Base-by-base conservation (phyloP, 116 monocot species). In the Trichopus zeylanicus region DNA sequence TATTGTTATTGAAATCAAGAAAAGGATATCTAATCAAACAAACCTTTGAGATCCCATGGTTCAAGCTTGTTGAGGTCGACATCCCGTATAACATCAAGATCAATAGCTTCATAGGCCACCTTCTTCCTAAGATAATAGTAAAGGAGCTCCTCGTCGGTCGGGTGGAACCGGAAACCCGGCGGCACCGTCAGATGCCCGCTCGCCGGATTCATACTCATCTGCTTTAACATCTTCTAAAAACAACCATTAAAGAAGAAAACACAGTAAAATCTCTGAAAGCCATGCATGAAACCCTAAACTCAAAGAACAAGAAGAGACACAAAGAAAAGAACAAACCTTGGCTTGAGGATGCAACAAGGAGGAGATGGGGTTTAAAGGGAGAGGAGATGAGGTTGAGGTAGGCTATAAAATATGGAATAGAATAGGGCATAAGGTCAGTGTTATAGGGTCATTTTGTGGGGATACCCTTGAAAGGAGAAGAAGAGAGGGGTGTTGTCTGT, bases 1-100 rank as follows among this genome's bases (percentile, higher is more conserved):
- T 35, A 6, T 5, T 35, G 34, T 35, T 28, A 33, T 34, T 15
- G 1, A 18, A 38, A 25, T 37, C 22, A n/a, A 9, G 0, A 34
- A 52, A 51, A 30, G 22, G 11, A 51, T 15, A 27, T 56, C 6
- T n/a, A 16, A 26, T 61, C 2, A 21, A 2, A 16, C 1, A 15
- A 16, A 94, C 94, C 94, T 81, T 81, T 89, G 63, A 94, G 94
- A 75, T 94, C 94, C 94, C 94, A 94, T 19, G 94, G 94, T n/a
- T 94, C 94, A 11, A 94, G 76, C 56, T 83, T 94, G 73, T 94
- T 94, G 60, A 94, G 83, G 54, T 94, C 94, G 21, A 94, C 60
- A 28, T 89, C 94, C 59, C 89, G 71, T 57, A 94, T 94, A 63
- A 94, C 83, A 61, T 94, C 94, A 18, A 94, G 94, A 73, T 94